Evolutionary conservation across 2,329 filamentous ascomycete genomes (phyloP).

Genomic region (Hymenoscyphus infarciens): DNA sequence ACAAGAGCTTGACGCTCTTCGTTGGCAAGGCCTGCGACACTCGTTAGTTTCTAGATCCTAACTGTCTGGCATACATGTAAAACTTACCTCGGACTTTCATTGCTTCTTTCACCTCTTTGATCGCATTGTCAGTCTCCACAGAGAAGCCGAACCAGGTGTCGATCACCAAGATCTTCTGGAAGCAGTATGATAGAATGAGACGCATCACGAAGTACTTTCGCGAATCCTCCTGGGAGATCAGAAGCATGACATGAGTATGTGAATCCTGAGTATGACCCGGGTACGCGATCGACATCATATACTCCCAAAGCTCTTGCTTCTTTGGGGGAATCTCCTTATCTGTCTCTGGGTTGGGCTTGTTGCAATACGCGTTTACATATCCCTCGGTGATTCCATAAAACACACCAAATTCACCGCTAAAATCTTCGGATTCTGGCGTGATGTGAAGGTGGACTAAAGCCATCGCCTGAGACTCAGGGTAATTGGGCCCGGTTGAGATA

Average conservation of each 20-base stretch:
- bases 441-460: constrained; percentile 11
- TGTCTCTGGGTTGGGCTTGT: constrained; percentile 21
- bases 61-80: background rate
- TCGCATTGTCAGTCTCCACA: constrained; percentile 22
- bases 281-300: constrained; percentile 36
- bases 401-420: constrained; percentile 16
- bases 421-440: constrained; percentile 13
- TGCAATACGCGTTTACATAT: constrained; percentile 31
- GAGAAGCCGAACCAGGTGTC: constrained; percentile 37
- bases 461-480: background rate
- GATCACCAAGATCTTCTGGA: constrained; percentile 36
- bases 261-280: constrained; percentile 32
- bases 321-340: constrained; percentile 26
- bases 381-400: constrained; percentile 28
- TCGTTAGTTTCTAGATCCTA: background rate
- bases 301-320: constrained; percentile 36
- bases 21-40: constrained; percentile 19
- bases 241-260: constrained; percentile 34
- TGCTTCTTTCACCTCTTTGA: constrained; percentile 26
- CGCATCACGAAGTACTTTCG: constrained; percentile 40
- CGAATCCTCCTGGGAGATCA: constrained; percentile 35
- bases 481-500: background rate
- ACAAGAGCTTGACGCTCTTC: constrained; percentile 36
- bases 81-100: constrained; percentile 31
- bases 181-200: constrained; percentile 38